Percentiles rank a stretch among this genome's conserved stretches.
Conservation (phyloP, 139 green algal species). For the Medakamo hakoo region DNA sequence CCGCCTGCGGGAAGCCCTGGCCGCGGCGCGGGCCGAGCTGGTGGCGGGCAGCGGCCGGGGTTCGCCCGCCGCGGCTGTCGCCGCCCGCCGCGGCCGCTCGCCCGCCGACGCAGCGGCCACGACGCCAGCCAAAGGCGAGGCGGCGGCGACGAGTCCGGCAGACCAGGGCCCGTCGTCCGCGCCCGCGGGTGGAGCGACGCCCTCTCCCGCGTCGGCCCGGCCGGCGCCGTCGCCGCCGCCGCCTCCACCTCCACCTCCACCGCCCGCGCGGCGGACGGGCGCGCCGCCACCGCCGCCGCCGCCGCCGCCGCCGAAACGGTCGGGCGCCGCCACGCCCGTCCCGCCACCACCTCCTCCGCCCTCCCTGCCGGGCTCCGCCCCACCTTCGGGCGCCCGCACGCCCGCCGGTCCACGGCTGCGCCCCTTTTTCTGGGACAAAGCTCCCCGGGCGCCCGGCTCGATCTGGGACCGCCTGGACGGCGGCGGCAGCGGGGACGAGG, state of each 20-base stretch:
- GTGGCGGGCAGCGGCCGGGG: too few species aligned
- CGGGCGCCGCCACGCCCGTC: neutral
- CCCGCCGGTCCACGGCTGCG: slow-evolving; percentile 17
- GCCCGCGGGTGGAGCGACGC: too few species aligned
- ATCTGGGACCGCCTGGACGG: slow-evolving; percentile 22
- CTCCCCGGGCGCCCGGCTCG: slow-evolving; percentile 7
- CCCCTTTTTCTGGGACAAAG: slow-evolving; percentile 33
- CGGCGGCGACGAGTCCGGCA: too few species aligned
- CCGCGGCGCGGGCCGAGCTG: neutral
- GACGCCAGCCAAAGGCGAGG: too few species aligned
- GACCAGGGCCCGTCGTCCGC: too few species aligned
- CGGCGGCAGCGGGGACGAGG: slow-evolving; percentile 3
- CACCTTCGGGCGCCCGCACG: neutral
- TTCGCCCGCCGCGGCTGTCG: too few species aligned
- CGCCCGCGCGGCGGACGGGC: slow-evolving; percentile 4
- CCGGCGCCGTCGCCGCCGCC: too few species aligned
- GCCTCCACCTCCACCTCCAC: slow-evolving; percentile 2
- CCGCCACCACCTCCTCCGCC: neutral
- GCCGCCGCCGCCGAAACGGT: slow-evolving; percentile 5
- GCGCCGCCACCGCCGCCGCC: neutral
- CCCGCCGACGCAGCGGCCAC: too few species aligned
- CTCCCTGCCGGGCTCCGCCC: slow-evolving; percentile 2
- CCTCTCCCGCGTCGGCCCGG: too few species aligned
- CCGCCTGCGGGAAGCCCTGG: neutral
- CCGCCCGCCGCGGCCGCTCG: too few species aligned